Percentiles rank a stretch among this genome's conserved stretches.
Evolutionary conservation across 129 eudicot species (phyloP).

Genomic region (Centella asiatica): DNA sequence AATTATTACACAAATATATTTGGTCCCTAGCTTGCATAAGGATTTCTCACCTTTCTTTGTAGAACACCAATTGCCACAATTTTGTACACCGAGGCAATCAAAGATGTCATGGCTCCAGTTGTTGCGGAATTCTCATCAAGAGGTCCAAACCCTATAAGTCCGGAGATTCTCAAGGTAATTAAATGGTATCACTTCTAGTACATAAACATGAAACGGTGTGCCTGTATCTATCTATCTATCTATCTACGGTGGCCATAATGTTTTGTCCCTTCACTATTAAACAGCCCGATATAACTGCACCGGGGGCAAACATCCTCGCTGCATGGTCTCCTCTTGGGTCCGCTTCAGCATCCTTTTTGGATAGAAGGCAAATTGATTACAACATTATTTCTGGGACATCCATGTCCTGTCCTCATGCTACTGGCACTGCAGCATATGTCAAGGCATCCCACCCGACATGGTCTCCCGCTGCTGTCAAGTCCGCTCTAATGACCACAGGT

Average conservation of each 20-base stretch:
- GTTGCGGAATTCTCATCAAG: slow-evolving; percentile 32
- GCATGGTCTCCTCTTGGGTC: slow-evolving; percentile 32
- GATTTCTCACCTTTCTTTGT: not conserved
- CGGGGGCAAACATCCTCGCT: slow-evolving; percentile 32
- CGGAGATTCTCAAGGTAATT: slow-evolving; percentile 31
- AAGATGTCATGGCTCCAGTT: slow-evolving; percentile 23
- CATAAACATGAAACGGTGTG: too few species aligned
- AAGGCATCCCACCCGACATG: slow-evolving; percentile 27
- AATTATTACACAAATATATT: not conserved
- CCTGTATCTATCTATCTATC: too few species aligned
- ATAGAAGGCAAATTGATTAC: not conserved
- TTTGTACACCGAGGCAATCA: slow-evolving; percentile 11
- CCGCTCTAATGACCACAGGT: slow-evolving; percentile 34
- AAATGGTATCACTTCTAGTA: not conserved
- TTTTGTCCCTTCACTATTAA: not conserved
- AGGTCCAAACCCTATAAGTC: slow-evolving; percentile 24
- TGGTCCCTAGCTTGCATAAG: not conserved
- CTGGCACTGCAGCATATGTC: slow-evolving; percentile 23
- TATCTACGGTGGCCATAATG: too few species aligned
- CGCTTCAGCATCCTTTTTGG: slow-evolving; percentile 1
- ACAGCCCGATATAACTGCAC: slow-evolving; percentile 32
- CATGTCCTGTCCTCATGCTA: slow-evolving; percentile 36
- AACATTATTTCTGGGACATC: slow-evolving; percentile 36
- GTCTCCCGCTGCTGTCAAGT: slow-evolving; percentile 34
- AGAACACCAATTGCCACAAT: slow-evolving; percentile 28